phyloP scores from a whole-genome alignment of 164 flowering plant species.

The Protea cynaroides region DNA sequence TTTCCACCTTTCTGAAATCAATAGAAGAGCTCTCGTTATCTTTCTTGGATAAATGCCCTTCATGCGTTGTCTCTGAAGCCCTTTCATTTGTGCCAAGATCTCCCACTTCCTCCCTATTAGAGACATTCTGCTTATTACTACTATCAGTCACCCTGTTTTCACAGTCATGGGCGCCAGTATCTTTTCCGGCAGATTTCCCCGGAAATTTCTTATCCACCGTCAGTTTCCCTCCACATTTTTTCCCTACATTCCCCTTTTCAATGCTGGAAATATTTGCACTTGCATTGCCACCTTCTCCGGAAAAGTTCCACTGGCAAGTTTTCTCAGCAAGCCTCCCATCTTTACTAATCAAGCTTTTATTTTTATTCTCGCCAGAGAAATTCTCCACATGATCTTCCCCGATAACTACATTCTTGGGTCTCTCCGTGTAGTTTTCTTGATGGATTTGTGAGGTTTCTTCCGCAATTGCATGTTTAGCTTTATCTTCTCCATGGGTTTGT shows the following conservation, averaged over 20 bases:
- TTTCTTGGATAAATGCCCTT: background rate
- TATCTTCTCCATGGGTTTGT: background rate
- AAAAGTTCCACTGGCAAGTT: constrained; percentile 13
- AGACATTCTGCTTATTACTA: constrained; percentile 7
- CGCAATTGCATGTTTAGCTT: background rate
- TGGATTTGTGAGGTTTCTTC: constrained; percentile 1
- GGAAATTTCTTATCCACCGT: background rate
- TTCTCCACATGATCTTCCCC: constrained; percentile 19
- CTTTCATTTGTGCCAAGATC: constrained; percentile 5
- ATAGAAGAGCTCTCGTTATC: background rate
- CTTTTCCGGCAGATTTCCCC: background rate
- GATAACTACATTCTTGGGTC: constrained; percentile 1
- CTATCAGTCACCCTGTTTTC: background rate
- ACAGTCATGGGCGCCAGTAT: background rate
- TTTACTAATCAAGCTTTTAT: constrained; percentile 16
- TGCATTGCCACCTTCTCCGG: constrained; percentile 11
- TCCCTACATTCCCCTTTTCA: constrained; percentile 1
- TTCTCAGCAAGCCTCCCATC: constrained; percentile 3
- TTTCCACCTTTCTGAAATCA: constrained; percentile 12
- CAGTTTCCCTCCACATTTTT: too few species aligned
- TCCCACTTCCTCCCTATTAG: background rate
- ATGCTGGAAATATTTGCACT: constrained; percentile 5
- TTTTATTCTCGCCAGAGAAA: constrained; percentile 15
- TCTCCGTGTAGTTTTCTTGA: background rate
- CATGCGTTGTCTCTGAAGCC: background rate